Conservation (phyloP, 345 rosid genomes). For the Pistacia integerrima region DNA sequence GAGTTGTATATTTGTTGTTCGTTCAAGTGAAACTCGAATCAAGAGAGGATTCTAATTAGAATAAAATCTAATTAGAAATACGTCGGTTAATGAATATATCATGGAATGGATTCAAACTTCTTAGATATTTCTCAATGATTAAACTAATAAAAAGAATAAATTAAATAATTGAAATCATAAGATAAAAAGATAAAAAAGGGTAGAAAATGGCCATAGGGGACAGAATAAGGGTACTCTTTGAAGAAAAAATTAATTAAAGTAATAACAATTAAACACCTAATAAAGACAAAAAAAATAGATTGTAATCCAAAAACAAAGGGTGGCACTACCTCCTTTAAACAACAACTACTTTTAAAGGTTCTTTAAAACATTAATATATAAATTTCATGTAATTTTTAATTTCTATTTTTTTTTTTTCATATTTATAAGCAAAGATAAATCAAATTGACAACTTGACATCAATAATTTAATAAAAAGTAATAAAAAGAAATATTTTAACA, state of each 20-base stretch:
- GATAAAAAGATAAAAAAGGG: constrained; percentile 7
- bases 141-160: background rate
- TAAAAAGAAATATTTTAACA: background rate
- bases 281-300: background rate
- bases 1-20: too few relatives aligned
- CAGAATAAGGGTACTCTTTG: background rate
- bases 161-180: background rate
- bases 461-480: background rate
- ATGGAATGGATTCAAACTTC: background rate
- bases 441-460: background rate
- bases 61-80: too few relatives aligned
- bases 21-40: too few relatives aligned
- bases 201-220: background rate
- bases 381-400: background rate
- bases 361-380: background rate
- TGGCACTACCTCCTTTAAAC: background rate
- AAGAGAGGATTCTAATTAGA: too few relatives aligned
- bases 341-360: constrained; percentile 3
- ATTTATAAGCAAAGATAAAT: background rate
- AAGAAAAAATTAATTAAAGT: background rate
- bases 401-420: background rate
- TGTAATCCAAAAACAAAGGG: background rate
- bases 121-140: background rate
- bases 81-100: too few relatives aligned
- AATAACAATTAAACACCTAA: background rate